phyloP scores from a whole-genome alignment of 257 asterid genomes.

The Solanum lycopersicoides region DNA sequence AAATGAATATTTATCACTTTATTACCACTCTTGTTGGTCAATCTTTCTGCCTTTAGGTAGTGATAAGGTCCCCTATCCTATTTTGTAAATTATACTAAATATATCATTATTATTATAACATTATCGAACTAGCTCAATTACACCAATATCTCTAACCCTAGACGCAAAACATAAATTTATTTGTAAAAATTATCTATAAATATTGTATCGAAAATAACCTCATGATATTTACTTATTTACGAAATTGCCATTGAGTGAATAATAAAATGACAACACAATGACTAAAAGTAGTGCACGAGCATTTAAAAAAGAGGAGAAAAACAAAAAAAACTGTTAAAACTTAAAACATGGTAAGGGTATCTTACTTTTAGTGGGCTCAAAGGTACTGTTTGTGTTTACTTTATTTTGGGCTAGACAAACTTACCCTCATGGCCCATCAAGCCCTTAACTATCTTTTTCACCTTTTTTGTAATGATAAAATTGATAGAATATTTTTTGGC shows the following conservation, averaged over 20 bases:
- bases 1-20: too few species aligned
- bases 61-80: too few species aligned
- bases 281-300: conserved; percentile 14
- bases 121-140: background rate
- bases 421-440: background rate
- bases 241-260: conserved; percentile 5
- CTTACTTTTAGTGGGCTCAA: conserved; percentile 1
- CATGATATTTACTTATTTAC: background rate
- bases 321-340: background rate
- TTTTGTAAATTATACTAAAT: too few species aligned
- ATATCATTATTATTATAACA: background rate
- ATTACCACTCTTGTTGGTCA: too few species aligned
- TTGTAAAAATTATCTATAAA: background rate
- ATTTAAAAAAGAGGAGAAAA: background rate
- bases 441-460: background rate
- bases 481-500: background rate
- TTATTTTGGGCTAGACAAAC: background rate
- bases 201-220: background rate
- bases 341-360: background rate
- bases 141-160: background rate
- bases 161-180: background rate
- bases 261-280: background rate
- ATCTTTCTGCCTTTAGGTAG: too few species aligned
- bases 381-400: background rate
- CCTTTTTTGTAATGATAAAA: background rate